These are phyloP conservation scores for Yamadazyma takamatsuzukensis DNA, from an alignment of 805 yeast genomes.

Conservation along the genomic window DNA sequence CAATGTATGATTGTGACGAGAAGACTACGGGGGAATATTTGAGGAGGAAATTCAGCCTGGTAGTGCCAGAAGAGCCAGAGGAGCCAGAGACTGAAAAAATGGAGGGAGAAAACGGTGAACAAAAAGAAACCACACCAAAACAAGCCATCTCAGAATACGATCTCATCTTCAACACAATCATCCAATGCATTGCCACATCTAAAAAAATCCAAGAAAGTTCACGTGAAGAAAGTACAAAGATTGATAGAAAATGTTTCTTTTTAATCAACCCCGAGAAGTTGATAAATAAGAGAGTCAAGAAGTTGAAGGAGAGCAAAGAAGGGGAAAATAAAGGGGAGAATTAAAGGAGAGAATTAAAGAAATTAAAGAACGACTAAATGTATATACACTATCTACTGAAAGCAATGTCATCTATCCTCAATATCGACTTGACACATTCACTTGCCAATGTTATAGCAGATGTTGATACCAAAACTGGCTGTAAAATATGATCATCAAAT, in stretches of 20 bases:
- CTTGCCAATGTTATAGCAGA: slow-evolving; percentile 94
- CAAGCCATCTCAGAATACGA: slow-evolving; percentile 28
- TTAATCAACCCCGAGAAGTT: slow-evolving; percentile 56
- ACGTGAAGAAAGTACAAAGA: slow-evolving; percentile 57
- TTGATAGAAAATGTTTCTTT: slow-evolving; percentile 62
- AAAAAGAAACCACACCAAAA: slow-evolving; percentile 7
- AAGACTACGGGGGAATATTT: slow-evolving; percentile 65
- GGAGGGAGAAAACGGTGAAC: slow-evolving; percentile 12
- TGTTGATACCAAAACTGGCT: slow-evolving; percentile 91
- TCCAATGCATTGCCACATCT: slow-evolving; percentile 47
- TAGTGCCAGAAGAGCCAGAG: slow-evolving; percentile 5
- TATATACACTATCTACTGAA: slow-evolving; percentile 47
- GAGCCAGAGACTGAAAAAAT: slow-evolving; percentile 10
- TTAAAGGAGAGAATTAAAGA: slow-evolving; percentile 1
- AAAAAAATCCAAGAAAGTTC: slow-evolving; percentile 43
- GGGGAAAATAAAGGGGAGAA: neutral
- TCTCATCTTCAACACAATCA: slow-evolving; percentile 42
- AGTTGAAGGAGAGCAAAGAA: slow-evolving; percentile 9
- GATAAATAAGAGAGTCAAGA: slow-evolving; percentile 41
- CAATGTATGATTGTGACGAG: slow-evolving; percentile 65
- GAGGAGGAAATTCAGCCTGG: slow-evolving; percentile 50
- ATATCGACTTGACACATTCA: slow-evolving; percentile 92
- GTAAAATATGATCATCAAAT: slow-evolving; percentile 89
- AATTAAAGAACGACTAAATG: slow-evolving; percentile 1
- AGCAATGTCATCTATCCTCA: slow-evolving; percentile 96